Evolutionary conservation across 2,329 filamentous ascomycete species (phyloP).

Genomic region (Plenodomus tracheiphilus): DNA sequence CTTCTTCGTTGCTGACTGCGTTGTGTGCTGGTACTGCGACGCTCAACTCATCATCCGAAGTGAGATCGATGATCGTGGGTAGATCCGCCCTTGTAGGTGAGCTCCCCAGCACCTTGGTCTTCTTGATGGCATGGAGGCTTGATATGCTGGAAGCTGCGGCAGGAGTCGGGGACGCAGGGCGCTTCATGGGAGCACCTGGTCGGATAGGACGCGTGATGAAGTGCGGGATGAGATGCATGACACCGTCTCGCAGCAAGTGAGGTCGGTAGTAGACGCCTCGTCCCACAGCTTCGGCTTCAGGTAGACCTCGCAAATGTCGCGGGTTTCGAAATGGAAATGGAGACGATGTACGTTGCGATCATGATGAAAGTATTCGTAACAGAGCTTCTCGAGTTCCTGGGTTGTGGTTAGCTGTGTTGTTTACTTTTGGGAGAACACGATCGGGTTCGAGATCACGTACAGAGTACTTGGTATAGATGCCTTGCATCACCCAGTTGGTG

Average conservation of each 20-base stretch:
- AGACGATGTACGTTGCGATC: not conserved
- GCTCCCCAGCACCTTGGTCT: not conserved
- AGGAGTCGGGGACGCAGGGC: not conserved
- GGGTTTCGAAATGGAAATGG: conserved; percentile 2
- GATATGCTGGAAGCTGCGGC: not conserved
- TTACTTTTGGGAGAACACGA: not conserved
- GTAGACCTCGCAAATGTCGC: conserved; percentile 2
- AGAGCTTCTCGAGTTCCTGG: not conserved
- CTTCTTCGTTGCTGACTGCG: too few relatives aligned
- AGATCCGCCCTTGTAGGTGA: not conserved
- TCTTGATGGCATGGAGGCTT: not conserved
- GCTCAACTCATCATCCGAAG: not conserved
- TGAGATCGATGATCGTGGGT: not conserved
- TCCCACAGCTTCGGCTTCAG: conserved; percentile 2
- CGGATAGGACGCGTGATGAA: not conserved
- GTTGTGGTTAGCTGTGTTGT: not conserved
- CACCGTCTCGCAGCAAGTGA: not conserved
- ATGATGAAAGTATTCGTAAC: not conserved
- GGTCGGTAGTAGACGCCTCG: conserved; percentile 1
- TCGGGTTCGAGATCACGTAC: not conserved
- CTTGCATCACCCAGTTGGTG: not conserved
- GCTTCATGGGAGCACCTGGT: not conserved
- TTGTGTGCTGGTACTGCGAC: too few relatives aligned
- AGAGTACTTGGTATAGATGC: not conserved
- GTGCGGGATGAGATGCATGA: conserved; percentile 1